These are phyloP conservation scores for Leptographium galeiforme DNA, from an alignment of 2,329 filamentous ascomycete species.

Conservation along the genomic window DNA sequence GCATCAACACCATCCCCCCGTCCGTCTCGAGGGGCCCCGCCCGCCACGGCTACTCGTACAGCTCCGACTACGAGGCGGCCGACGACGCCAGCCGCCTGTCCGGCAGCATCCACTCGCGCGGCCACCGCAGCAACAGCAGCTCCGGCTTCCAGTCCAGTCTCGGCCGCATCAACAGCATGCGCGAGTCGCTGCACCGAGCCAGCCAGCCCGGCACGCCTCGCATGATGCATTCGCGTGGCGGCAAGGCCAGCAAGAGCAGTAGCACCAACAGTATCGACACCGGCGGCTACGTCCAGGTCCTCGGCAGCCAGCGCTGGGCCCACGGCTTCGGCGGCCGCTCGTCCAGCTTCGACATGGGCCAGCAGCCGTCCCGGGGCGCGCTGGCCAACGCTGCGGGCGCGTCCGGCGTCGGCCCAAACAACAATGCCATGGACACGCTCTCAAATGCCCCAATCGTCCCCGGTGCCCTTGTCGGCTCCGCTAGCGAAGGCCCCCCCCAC, in stretches of 20 bases:
- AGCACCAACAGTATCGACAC: conserved; percentile 56
- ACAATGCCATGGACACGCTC: too few relatives aligned
- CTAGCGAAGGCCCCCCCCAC: too few relatives aligned
- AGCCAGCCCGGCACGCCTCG: conserved; percentile 26
- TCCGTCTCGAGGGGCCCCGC: conserved; percentile 11
- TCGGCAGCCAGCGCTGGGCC: conserved; percentile 45
- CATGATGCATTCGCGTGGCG: conserved; percentile 38
- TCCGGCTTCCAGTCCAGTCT: conserved; percentile 53
- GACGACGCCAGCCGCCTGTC: conserved; percentile 42
- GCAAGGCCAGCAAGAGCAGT: conserved; percentile 57
- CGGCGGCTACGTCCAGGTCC: conserved; percentile 43
- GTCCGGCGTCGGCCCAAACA: not conserved
- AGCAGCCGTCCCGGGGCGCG: conserved; percentile 14
- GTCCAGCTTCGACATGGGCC: conserved; percentile 62
- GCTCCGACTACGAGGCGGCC: conserved; percentile 44
- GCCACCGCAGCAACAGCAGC: conserved; percentile 67
- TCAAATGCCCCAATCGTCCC: too few relatives aligned
- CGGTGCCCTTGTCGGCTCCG: too few relatives aligned
- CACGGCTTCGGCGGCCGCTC: conserved; percentile 42
- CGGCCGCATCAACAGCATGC: conserved; percentile 50
- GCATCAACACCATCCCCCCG: conserved; percentile 2
- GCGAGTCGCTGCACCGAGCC: conserved; percentile 28
- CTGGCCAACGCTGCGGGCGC: not conserved
- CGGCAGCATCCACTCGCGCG: conserved; percentile 38
- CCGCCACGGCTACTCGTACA: conserved; percentile 42